Conservation (phyloP, 2,329 filamentous ascomycete species). For the Curvularia spicifera region DNA sequence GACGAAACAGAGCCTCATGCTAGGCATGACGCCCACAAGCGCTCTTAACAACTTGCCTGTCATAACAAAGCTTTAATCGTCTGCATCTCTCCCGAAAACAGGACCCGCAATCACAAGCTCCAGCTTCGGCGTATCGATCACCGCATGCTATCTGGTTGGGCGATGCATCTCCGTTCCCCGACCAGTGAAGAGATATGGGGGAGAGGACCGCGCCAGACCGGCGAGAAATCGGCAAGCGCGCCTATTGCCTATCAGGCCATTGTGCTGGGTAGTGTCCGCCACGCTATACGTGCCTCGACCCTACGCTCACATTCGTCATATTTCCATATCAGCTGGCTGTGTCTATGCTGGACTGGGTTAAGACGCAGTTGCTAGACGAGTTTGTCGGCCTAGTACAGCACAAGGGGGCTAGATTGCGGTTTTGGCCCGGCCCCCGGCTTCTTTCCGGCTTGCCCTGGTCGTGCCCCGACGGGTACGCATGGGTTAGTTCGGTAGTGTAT, state of each 20-base stretch:
- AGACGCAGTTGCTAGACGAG: constrained; percentile 7
- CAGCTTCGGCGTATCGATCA: constrained; percentile 29
- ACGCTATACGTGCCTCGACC: constrained; percentile 4
- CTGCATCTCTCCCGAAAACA: background rate
- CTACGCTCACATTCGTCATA: constrained; percentile 12
- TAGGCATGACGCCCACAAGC: background rate
- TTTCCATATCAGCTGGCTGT: background rate
- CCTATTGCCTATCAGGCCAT: constrained; percentile 12
- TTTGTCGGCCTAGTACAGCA: constrained; percentile 6
- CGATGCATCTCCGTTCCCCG: constrained; percentile 10
- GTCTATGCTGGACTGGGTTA: background rate
- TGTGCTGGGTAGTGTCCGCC: constrained; percentile 7
- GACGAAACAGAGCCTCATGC: background rate
- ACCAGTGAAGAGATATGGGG: constrained; percentile 4
- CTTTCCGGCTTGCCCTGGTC: background rate
- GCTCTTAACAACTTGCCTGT: constrained; percentile 1
- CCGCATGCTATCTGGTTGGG: constrained; percentile 22
- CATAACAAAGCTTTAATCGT: constrained; percentile 10
- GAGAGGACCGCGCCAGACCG: constrained; percentile 7
- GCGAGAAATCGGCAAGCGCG: constrained; percentile 18
- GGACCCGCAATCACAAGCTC: constrained; percentile 4
- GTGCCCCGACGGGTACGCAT: constrained; percentile 10
- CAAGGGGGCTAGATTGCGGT: constrained; percentile 10
- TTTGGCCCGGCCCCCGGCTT: background rate
- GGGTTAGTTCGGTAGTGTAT: background rate